Evolutionary conservation across 1,284 basidiomycete genomes (phyloP).

Genomic region (Tetrapyrgos nigripes): DNA sequence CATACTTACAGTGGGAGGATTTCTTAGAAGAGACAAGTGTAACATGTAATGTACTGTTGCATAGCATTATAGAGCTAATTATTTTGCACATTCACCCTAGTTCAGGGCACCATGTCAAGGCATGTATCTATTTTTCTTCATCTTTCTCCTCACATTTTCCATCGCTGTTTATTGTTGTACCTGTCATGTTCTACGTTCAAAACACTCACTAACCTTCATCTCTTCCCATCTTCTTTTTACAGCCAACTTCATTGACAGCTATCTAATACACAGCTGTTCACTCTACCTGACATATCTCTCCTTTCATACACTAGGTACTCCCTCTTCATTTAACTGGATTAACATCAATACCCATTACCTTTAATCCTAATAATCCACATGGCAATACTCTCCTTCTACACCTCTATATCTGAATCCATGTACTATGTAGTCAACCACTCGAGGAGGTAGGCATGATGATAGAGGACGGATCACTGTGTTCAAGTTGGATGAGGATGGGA

Average conservation of each 20-base stretch:
- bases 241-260: conserved; percentile 53
- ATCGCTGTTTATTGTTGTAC: background rate
- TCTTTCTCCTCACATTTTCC: too few species aligned
- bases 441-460: conserved; percentile 39
- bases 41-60: too few species aligned
- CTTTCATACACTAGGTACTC: conserved; percentile 45
- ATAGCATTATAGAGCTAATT: too few species aligned
- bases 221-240: too few species aligned
- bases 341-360: conserved; percentile 20
- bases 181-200: background rate
- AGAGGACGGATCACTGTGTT: conserved; percentile 50
- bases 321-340: too few species aligned
- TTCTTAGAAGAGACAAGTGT: too few species aligned
- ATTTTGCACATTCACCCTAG: too few species aligned
- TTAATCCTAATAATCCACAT: conserved; percentile 7
- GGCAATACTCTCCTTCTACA: conserved; percentile 35
- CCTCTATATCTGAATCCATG: conserved; percentile 38
- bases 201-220: too few species aligned
- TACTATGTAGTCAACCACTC: conserved; percentile 50
- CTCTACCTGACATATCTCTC: too few species aligned
- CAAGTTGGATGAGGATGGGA: conserved; percentile 43
- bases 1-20: too few species aligned
- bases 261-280: conserved; percentile 36
- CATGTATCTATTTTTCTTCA: too few species aligned
- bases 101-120: too few species aligned